Evolutionary conservation across 2,329 filamentous ascomycete species (phyloP).

Genomic region (Gyromitra esculenta): DNA sequence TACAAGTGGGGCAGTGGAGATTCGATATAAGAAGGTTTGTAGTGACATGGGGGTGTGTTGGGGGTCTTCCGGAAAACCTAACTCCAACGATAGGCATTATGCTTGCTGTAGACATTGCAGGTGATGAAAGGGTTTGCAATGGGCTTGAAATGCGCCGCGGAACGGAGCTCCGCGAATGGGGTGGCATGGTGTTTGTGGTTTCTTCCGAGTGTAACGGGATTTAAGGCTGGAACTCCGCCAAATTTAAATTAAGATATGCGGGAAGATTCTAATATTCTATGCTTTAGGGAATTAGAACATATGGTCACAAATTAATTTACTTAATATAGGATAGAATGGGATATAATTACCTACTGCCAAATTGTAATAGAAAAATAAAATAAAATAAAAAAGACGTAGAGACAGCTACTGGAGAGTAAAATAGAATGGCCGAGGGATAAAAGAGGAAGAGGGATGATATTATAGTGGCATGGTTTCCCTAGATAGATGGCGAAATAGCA

Average conservation of each 20-base stretch:
- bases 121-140: constrained; percentile 13
- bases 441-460: not conserved
- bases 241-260: constrained; percentile 18
- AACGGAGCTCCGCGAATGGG: constrained; percentile 8
- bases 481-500: constrained; percentile 7
- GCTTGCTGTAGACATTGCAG: constrained; percentile 2
- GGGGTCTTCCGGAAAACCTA: constrained; percentile 24
- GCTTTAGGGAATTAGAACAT: not conserved
- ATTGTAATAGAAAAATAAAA: not conserved
- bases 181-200: constrained; percentile 27
- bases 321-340: not conserved
- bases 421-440: not conserved
- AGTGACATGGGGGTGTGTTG: constrained; percentile 59
- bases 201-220: constrained; percentile 23
- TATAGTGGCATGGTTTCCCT: not conserved
- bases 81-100: constrained; percentile 14
- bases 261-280: not conserved
- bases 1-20: constrained; percentile 80
- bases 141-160: constrained; percentile 15
- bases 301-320: not conserved
- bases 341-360: constrained; percentile 6
- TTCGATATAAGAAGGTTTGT: constrained; percentile 76
- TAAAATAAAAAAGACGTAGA: not conserved
- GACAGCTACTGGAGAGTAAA: not conserved
- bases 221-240: constrained; percentile 11